Evolutionary conservation across 2,329 filamentous ascomycete genomes (phyloP), one percentile per base, ranked within the genome.

Genomic region (Neophaeococcomyces aloes): DNA sequence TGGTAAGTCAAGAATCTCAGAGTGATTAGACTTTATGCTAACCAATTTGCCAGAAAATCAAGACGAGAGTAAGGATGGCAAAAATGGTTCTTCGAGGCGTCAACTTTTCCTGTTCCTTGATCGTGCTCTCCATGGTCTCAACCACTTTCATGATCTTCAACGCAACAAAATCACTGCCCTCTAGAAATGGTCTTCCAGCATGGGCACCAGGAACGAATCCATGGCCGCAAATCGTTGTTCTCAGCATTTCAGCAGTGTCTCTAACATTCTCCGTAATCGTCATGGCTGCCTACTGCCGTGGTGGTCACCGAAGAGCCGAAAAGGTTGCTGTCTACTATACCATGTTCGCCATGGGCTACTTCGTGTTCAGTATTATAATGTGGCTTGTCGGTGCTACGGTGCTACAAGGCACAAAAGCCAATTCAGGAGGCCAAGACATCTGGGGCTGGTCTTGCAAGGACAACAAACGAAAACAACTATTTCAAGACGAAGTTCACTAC

Each of bases 381-480:
- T 98, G 91, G 91, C 80, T 81, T 43, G 70, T 91, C 27, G 87
- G 86, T 25, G 88, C 88, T 30, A 86, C 81, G 46, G 67, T 94
- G 45, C 76, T 95, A 57, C 87, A 96, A 61, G 76, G 83, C 56
- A 78, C 79, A 45, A 83, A 81, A 61, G 75, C 78, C 57, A 83
- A 75, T 59, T 78, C 77, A 59, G 68, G 77, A 52, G 84, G 83
- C 58, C 79, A 94, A 64, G 91, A 98, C 64, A 77, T 98, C 65
- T 98, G 91, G 91, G 88, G 89, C 47, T 98, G 91, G 91, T 79
- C 86, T n/a, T 98, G 91, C 64, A 82, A 88, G 45, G 76, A 94
- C 57, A 96, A 95, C 63, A 78, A 81, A 52, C 80, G 89, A 48
- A 70, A 80, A 44, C 66, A 86, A 39, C 68, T 94, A 42, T 96